Evolutionary conservation across 371 early-diverging fungal genomes (phyloP), one percentile per base, ranked within the genome.

Genomic region (Saksenaea oblongispora): DNA sequence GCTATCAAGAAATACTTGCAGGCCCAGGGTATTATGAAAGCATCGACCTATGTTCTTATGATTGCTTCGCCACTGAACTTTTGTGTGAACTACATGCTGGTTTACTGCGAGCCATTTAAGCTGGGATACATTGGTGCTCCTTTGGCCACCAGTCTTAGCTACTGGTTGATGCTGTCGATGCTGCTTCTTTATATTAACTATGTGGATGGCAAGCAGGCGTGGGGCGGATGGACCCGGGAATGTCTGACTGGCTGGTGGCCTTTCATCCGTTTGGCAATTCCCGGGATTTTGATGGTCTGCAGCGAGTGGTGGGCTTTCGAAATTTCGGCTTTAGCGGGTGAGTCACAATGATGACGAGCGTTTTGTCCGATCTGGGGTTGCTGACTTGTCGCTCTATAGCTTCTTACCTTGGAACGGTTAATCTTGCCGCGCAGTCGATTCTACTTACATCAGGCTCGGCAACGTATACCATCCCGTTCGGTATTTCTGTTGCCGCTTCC

Each of bases 111-210:
- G 22, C 81, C 85, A 9, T 71, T 85, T 10, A 73, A 83, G 5
- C 64, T 94, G 37, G 95, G 95, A 7, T 89, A 86, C 56, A 80
- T 85, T 27, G 96, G 96, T 24, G 92, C 94, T 0, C 93, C 95
- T 0, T 62, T 92, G 7, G 95, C 93, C 8, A 88, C 89, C 4
- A 78, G 85, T 17, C 71, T 89, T 28, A 88, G 89, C 27, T 88
- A 92, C 72, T 87, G 86, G 83, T 71, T 91, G 54, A 84, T 89
- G 66, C 66, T 88, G 13, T 37, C 82, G 5, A 62, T 88, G 3
- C 65, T 89, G 7, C 41, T 89, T 14, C 31, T 79, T 31, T 96
- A 95, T 55, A 82, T 88, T 18, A 62, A 66, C 36, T 90, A 75
- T 66, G 72, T 92, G 27, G 76, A 84, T 15, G 95, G 94, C 2